Base-by-base conservation (phyloP, 1,284 basidiomycete genomes). In the Sphaerobolus stellatus region DNA sequence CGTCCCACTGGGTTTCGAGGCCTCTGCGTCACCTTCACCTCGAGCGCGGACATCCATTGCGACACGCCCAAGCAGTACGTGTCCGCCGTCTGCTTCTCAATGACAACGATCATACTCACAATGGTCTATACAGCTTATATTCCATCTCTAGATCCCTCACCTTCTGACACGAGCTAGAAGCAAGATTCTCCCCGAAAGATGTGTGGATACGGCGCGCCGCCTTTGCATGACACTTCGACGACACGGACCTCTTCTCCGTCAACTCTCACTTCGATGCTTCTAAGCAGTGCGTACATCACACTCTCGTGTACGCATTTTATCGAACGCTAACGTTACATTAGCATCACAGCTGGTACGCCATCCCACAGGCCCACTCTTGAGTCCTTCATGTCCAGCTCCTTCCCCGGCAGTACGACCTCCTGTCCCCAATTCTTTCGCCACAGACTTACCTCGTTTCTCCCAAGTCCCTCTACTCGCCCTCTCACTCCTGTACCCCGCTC, bases 171-270 rank as follows among this genome's bases (percentile, higher is more conserved):
- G n/a, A n/a, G n/a, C n/a, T n/a, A n/a, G n/a, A n/a, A n/a, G n/a
- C n/a, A n/a, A n/a, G n/a, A n/a, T n/a, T n/a, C n/a, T n/a, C n/a
- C n/a, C n/a, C n/a, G n/a, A n/a, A n/a, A n/a, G n/a, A n/a, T n/a
- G n/a, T n/a, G n/a, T n/a, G 96, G 61, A 98, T 98, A 94, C 99
- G 96, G 96, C 81, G 94, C 50, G 96, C 97, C 16, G 95, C 94
- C 0, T 97, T 99, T 71, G 94, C 96, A 0, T 99, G 97, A 96
- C 96, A 99, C 64, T 96, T 99, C 46, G 96, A 99, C 64, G 83
- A 74, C 67, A 75, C 75, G 74, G 82, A 83, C 61, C 69, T 84
- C 7, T 82, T 81, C 66, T 82, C 80, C 22, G 98, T 99, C 76
- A 99, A 99, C 71, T 94, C 99, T 59, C 96, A 99, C 71, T 99